Evolutionary conservation across 2,329 filamentous ascomycete genomes (phyloP).

Genomic region (Davidsoniella neocaledoniae): DNA sequence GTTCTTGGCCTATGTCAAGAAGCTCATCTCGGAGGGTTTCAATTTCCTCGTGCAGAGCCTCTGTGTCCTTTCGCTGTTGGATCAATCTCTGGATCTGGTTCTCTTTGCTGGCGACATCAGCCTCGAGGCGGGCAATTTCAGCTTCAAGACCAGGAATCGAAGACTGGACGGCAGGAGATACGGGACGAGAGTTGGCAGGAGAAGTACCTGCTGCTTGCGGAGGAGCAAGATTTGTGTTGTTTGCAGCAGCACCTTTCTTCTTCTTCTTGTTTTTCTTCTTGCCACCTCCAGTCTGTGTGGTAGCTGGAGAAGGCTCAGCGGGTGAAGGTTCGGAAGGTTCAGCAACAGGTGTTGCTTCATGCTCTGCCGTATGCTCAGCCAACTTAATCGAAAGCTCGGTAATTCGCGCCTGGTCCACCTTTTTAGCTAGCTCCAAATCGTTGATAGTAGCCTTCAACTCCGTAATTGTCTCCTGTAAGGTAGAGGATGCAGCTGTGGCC

Average conservation of each 20-base stretch:
- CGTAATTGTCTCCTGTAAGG: slow-evolving; percentile 2
- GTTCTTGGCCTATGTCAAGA: slow-evolving; percentile 61
- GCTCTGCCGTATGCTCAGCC: slow-evolving; percentile 8
- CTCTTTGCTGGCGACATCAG: slow-evolving; percentile 47
- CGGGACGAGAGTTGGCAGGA: slow-evolving; percentile 1
- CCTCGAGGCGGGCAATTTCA: slow-evolving; percentile 33
- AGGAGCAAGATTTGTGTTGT: slow-evolving; percentile 21
- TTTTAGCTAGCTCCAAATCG: slow-evolving; percentile 22
- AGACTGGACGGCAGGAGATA: background rate
- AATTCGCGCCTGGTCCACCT: slow-evolving; percentile 25
- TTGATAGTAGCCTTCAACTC: slow-evolving; percentile 4
- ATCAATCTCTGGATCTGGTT: slow-evolving; percentile 54
- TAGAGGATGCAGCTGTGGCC: slow-evolving; percentile 22
- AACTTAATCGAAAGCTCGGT: slow-evolving; percentile 25
- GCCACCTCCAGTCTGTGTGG: slow-evolving; percentile 14
- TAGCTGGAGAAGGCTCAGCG: slow-evolving; percentile 15
- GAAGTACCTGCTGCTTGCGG: slow-evolving; percentile 12
- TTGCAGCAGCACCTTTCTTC: slow-evolving; percentile 54
- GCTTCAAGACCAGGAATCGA: slow-evolving; percentile 23
- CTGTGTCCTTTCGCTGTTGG: slow-evolving; percentile 56
- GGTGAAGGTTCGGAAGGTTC: slow-evolving; percentile 17
- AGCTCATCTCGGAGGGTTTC: slow-evolving; percentile 69
- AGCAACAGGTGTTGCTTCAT: slow-evolving; percentile 15
- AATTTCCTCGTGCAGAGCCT: slow-evolving; percentile 70
- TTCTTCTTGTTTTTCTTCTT: slow-evolving; percentile 79